Evolutionary conservation across 768 basidiomycete species (phyloP), one percentile per base, ranked within the genome.

Genomic region (Lyophyllum atratum): DNA sequence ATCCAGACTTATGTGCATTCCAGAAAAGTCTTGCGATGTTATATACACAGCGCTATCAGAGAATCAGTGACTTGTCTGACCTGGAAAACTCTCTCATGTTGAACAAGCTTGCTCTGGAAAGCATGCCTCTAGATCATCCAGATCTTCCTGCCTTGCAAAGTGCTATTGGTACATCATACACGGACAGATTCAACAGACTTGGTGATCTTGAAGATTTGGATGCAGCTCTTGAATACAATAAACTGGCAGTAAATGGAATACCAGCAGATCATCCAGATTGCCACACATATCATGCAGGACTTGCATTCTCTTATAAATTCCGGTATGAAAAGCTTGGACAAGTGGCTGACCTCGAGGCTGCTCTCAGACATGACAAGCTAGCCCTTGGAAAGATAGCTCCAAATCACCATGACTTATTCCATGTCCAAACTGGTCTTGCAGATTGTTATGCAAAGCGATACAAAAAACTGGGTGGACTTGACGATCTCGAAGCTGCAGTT

Each of bases 31-130:
- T 59, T 19, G 53, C 54, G 10, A 10, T n/a, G 10, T 51, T 26
- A 15, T 55, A 55, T 42, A 34, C 40, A 6, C 28, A 47, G 9
- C 22, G 50, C 15, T 59, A 59, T 37, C 39, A 59, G 40, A 52
- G 25, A 33, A 7, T 50, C 26, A 43, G 43, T 0, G 49, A 59
- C 34, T 11, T 55, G 3, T 9, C n/a, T 17, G 54, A 55, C 21
- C 15, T 59, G 3, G 49, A 50, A 37, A 24, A n/a, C 14, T 47
- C 59, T 21, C 28, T 55, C 25, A 15, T 15, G 22, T 40, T 40
- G 17, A 14, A 33, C 24, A 53, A 55, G 40, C 3, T 33, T 11
- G 59, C 59, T 24, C 40, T 59, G 4, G 31, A 52, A 11, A 46
- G n/a, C 19, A 39, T 26, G 46, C 24, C 54, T 34, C 21, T n/a